A percentile compares a stretch with the other conserved stretches of the same genome.
Evolutionary conservation across 225 moss, liverwort and hornwort species (phyloP).

Genomic region (Anthoceros angustus): DNA sequence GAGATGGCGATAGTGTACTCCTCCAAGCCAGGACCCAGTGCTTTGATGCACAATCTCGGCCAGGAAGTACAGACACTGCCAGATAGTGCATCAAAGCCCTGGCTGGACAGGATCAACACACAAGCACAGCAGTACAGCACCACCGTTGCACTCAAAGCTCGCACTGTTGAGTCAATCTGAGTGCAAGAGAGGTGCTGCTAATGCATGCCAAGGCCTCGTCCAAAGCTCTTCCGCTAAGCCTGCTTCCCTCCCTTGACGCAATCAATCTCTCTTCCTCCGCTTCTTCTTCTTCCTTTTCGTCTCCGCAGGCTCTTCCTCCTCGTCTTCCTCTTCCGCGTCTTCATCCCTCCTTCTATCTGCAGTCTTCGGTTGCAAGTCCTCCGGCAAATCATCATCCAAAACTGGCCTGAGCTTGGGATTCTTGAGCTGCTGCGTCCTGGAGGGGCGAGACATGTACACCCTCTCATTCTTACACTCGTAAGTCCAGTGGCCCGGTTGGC

Average conservation of each 20-base stretch:
- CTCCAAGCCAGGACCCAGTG: too few relatives aligned
- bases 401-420: conserved; percentile 45
- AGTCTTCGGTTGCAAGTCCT: background rate
- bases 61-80: too few relatives aligned
- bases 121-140: too few relatives aligned
- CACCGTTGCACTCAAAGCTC: too few relatives aligned
- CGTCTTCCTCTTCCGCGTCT: background rate
- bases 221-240: too few relatives aligned
- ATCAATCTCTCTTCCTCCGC: background rate
- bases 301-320: background rate
- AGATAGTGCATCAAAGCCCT: too few relatives aligned
- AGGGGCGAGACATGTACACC: conserved; percentile 64
- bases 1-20: too few relatives aligned
- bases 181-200: too few relatives aligned
- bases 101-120: too few relatives aligned
- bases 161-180: too few relatives aligned
- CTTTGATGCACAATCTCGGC: too few relatives aligned
- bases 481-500: conserved; percentile 75
- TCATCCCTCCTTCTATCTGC: background rate
- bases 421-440: conserved; percentile 55
- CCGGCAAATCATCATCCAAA: conserved; percentile 9
- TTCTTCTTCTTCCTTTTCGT: background rate
- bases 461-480: conserved; percentile 79
- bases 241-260: background rate
- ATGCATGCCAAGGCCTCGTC: too few relatives aligned